A percentile compares a stretch with the other conserved stretches of the same genome.
phyloP scores from a whole-genome alignment of 306 rosid species.

The Chamaecrista fasciculata region DNA sequence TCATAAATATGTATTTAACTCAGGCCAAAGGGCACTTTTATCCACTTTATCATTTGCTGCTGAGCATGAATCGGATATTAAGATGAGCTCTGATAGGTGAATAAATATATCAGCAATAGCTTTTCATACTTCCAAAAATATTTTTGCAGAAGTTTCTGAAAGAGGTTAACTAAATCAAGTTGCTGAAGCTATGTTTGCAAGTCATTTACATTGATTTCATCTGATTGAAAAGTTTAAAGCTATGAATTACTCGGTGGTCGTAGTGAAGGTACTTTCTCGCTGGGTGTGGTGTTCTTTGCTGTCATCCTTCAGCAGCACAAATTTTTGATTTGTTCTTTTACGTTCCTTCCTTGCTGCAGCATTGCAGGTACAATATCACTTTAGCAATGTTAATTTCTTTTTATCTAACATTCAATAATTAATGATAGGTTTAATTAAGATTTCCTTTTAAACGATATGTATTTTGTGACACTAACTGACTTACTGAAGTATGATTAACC shows the following conservation, averaged over 20 bases:
- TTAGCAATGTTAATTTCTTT: slow-evolving; percentile 10
- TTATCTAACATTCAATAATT: slow-evolving; percentile 16
- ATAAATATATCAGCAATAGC: slow-evolving; percentile 18
- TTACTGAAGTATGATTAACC: background rate
- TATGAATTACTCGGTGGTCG: slow-evolving; percentile 8
- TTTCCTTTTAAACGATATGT: background rate
- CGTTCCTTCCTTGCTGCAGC: slow-evolving; percentile 5
- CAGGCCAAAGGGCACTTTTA: slow-evolving; percentile 55
- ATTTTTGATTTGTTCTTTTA: slow-evolving; percentile 1
- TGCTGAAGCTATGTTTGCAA: slow-evolving; percentile 6
- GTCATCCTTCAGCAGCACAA: slow-evolving; percentile 1
- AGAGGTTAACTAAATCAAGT: slow-evolving; percentile 25
- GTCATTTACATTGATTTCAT: background rate
- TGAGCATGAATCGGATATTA: slow-evolving; percentile 51
- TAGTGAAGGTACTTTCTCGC: background rate
- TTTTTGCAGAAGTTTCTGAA: slow-evolving; percentile 29
- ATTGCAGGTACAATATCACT: slow-evolving; percentile 29
- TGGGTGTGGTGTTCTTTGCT: background rate
- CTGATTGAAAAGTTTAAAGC: background rate
- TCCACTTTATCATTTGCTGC: slow-evolving; percentile 78
- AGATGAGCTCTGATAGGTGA: slow-evolving; percentile 29
- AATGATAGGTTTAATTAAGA: background rate
- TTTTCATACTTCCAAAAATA: slow-evolving; percentile 30
- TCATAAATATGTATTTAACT: slow-evolving; percentile 41
- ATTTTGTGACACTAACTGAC: background rate